Percentiles rank a stretch among this genome's conserved stretches.
phyloP scores from a whole-genome alignment of 768 basidiomycete genomes.

The Lactarius deliciosus region DNA sequence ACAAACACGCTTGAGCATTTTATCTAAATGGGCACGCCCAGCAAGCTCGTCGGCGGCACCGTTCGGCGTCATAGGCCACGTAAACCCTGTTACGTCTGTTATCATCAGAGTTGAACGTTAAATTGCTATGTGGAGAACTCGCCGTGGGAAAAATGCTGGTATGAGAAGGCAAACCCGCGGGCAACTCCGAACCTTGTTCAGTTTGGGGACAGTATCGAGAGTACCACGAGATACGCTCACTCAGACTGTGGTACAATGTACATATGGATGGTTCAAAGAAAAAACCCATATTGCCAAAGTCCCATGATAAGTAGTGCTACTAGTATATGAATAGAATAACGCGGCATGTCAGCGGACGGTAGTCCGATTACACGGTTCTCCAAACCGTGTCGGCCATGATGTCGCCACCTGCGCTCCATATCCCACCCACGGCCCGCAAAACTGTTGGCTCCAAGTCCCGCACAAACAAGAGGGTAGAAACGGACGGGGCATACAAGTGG shows the following conservation, averaged over 20 bases:
- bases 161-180: background rate
- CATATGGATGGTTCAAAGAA: conserved; percentile 6
- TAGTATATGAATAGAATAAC: background rate
- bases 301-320: conserved; percentile 12
- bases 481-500: conserved; percentile 55
- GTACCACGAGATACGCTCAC: conserved; percentile 14
- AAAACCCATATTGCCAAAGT: conserved; percentile 1
- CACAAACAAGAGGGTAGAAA: conserved; percentile 58
- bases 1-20: conserved; percentile 19
- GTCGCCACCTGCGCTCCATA: conserved; percentile 35
- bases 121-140: background rate
- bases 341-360: conserved; percentile 1
- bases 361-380: conserved; percentile 16
- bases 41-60: conserved; percentile 1
- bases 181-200: background rate
- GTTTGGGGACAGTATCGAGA: conserved; percentile 4
- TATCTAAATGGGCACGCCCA: conserved; percentile 19
- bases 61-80: background rate
- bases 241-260: background rate
- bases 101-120: background rate
- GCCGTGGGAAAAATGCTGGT: background rate
- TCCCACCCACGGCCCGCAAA: conserved; percentile 37
- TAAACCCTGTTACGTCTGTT: background rate
- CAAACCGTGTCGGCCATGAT: conserved; percentile 23
- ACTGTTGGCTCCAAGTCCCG: conserved; percentile 60